Evolutionary conservation across 106 monocot species (phyloP).

Genomic region (Acorus calamus): DNA sequence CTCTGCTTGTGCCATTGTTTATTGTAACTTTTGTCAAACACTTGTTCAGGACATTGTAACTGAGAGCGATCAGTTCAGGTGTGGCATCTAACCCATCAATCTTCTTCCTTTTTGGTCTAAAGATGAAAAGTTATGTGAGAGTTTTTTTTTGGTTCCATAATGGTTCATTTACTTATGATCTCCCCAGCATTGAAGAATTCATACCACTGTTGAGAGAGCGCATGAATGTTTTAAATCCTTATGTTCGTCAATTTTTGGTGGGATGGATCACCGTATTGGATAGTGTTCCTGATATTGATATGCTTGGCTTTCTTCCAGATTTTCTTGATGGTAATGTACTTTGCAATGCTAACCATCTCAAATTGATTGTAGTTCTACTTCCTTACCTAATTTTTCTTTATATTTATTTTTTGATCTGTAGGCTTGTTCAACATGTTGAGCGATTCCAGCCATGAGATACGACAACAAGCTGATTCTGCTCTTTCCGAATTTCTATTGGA

Average conservation of each 20-base stretch:
- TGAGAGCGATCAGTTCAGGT: slow-evolving; percentile 99
- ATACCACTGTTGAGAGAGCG: slow-evolving; percentile 95
- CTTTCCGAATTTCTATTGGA: slow-evolving; percentile 98
- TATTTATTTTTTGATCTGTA: slow-evolving; percentile 18
- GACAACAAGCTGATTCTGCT: slow-evolving; percentile 98
- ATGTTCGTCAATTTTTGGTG: slow-evolving; percentile 95
- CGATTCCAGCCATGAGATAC: slow-evolving; percentile 95
- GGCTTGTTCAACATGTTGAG: slow-evolving; percentile 99
- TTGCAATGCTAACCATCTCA: too few species aligned
- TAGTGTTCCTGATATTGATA: slow-evolving; percentile 98
- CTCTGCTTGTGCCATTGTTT: not conserved
- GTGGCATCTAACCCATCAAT: not conserved
- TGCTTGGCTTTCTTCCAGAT: slow-evolving; percentile 99
- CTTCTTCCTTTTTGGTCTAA: slow-evolving; percentile 1
- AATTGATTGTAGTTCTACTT: not conserved
- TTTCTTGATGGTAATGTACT: slow-evolving; percentile 88
- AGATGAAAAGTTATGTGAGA: slow-evolving; percentile 1
- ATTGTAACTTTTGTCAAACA: slow-evolving; percentile 2
- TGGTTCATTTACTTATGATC: not conserved
- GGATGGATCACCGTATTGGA: slow-evolving; percentile 99
- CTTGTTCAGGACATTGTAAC: slow-evolving; percentile 84
- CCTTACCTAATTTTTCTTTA: slow-evolving; percentile 6
- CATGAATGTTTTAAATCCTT: slow-evolving; percentile 96
- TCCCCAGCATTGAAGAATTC: slow-evolving; percentile 93
- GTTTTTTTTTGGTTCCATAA: not conserved